Percentiles rank a stretch among this genome's conserved stretches.
These are phyloP conservation scores for Oryza longistaminata DNA, from an alignment of 176 grass and related monocot species.

Conservation along the genomic window DNA sequence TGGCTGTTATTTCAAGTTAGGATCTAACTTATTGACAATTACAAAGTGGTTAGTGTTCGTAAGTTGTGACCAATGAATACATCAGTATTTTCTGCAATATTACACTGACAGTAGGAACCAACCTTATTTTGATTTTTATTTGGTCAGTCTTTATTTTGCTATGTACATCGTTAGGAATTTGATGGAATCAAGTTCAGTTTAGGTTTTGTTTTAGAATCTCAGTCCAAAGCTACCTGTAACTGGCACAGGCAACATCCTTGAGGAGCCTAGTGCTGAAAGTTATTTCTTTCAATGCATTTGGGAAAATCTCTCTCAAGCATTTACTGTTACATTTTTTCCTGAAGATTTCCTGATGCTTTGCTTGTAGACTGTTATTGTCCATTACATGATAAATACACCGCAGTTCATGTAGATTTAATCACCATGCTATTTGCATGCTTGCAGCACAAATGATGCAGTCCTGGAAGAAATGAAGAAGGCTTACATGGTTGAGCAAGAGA, in stretches of 20 bases:
- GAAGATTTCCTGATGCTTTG: slow-evolving; percentile 5
- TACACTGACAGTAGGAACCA: background rate
- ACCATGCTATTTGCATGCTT: slow-evolving; percentile 36
- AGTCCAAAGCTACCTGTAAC: background rate
- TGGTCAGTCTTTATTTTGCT: background rate
- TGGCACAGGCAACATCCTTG: background rate
- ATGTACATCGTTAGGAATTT: background rate
- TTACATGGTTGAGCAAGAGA: slow-evolving; percentile 76
- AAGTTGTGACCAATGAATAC: background rate
- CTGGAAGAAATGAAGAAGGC: slow-evolving; percentile 96
- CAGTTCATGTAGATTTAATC: slow-evolving; percentile 17
- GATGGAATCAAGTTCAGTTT: background rate
- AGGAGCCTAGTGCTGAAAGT: background rate
- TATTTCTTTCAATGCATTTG: background rate
- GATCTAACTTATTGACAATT: background rate
- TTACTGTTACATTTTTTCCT: background rate
- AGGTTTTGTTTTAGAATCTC: background rate
- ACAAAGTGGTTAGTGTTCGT: background rate
- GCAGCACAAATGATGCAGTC: slow-evolving; percentile 83
- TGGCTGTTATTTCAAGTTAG: background rate
- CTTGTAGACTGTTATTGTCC: background rate
- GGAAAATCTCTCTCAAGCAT: background rate
- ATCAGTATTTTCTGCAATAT: background rate
- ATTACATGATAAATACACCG: background rate
- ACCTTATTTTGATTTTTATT: background rate